Conservation (phyloP, 257 asterid species). For the Nyctanthes arbortristis region DNA sequence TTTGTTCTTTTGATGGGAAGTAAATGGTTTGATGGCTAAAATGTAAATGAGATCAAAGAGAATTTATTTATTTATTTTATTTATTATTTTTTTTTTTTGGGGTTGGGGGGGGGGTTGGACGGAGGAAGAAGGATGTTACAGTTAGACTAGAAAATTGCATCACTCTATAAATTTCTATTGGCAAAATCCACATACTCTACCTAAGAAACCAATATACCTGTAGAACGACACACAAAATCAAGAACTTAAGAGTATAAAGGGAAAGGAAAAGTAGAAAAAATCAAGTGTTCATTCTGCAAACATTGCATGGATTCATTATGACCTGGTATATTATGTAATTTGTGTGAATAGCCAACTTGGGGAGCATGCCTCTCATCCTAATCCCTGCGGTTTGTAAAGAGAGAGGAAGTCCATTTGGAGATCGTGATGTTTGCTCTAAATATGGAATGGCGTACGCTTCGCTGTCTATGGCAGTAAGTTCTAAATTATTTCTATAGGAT, state of each 20-base stretch:
- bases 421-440: slow-evolving; percentile 55
- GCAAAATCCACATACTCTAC: not conserved
- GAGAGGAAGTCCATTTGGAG: slow-evolving; percentile 86
- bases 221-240: not conserved
- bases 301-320: not conserved
- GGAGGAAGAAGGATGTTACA: not conserved
- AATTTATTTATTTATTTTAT: too few species aligned
- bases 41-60: not conserved
- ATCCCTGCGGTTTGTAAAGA: slow-evolving; percentile 93
- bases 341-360: slow-evolving; percentile 66
- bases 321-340: slow-evolving; percentile 10
- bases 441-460: slow-evolving; percentile 88
- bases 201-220: not conserved
- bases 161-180: not conserved
- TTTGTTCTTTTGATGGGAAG: not conserved
- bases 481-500: not conserved
- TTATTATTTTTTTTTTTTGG: too few species aligned
- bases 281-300: not conserved
- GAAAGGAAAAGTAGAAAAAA: not conserved
- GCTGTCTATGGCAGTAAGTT: slow-evolving; percentile 90
- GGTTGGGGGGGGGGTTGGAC: too few species aligned
- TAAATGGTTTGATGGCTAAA: not conserved
- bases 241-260: not conserved
- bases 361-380: slow-evolving; percentile 82
- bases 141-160: not conserved